Evolutionary conservation across 2,329 filamentous ascomycete species (phyloP).

Genomic region (Xylaria hypoxylon): DNA sequence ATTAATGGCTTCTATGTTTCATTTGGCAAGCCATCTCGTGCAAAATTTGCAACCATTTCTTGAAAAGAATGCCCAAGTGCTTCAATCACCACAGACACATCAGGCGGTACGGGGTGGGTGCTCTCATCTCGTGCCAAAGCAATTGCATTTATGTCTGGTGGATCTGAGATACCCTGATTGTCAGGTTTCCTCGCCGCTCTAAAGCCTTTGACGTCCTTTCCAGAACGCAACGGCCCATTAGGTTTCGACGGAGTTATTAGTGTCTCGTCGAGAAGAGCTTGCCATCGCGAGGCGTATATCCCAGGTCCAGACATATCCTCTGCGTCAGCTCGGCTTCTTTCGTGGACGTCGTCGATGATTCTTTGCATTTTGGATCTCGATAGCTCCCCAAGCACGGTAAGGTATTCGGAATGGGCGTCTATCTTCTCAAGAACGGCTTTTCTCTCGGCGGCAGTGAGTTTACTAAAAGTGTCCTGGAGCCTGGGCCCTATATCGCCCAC

Average conservation of each 20-base stretch:
- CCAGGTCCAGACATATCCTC: conserved; percentile 71
- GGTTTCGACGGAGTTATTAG: conserved; percentile 71
- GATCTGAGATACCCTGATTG: conserved; percentile 46
- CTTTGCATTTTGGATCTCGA: conserved; percentile 67
- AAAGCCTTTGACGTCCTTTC: conserved; percentile 62
- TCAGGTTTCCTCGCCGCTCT: conserved; percentile 59
- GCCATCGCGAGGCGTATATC: conserved; percentile 78
- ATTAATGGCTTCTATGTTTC: conserved; percentile 8
- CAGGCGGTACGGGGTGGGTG: conserved; percentile 52
- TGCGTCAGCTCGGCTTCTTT: conserved; percentile 19
- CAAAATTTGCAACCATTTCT: conserved; percentile 42
- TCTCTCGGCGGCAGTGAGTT: conserved; percentile 62
- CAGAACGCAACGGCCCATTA: conserved; percentile 64
- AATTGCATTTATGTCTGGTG: conserved; percentile 42
- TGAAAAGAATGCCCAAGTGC: conserved; percentile 42
- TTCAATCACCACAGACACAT: conserved; percentile 52
- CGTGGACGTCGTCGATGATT: conserved; percentile 60
- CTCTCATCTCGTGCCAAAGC: conserved; percentile 50
- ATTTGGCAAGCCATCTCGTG: conserved; percentile 33
- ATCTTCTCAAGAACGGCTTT: conserved; percentile 62
- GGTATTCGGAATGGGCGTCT: conserved; percentile 70
- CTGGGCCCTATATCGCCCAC: conserved; percentile 53
- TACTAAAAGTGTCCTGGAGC: conserved; percentile 57
- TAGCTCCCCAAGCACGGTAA: conserved; percentile 64
- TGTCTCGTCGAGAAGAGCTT: conserved; percentile 76